Percentiles rank a stretch among this genome's conserved stretches.
phyloP scores from a whole-genome alignment of 73 alveolate genomes.

The Blepharisma japonicum region DNA sequence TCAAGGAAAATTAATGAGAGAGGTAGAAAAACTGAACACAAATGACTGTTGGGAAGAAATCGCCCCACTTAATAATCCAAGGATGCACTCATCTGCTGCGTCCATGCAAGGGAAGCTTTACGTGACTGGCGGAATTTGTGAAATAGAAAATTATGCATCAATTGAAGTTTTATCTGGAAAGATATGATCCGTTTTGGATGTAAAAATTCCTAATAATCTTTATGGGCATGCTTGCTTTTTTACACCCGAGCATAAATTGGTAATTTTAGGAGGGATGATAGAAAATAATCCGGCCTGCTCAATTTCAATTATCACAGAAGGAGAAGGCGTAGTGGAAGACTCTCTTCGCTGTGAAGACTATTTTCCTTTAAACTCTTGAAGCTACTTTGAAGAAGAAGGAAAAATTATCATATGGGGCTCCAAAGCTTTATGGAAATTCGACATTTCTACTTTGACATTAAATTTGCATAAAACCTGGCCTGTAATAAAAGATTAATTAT shows the following conservation, averaged over 20 bases:
- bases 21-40: conserved; percentile 4
- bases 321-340: no score
- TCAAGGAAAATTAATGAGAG: background rate
- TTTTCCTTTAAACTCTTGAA: conserved; percentile 18
- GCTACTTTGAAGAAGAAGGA: conserved; percentile 20
- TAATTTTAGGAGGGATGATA: background rate
- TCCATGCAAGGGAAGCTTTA: conserved; percentile 23
- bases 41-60: conserved; percentile 18
- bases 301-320: no score
- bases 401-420: conserved; percentile 7
- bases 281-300: no score
- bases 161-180: background rate
- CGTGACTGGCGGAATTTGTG: conserved; percentile 4
- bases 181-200: background rate
- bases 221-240: conserved; percentile 27
- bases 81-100: conserved; percentile 7
- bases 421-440: background rate
- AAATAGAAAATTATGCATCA: background rate
- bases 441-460: background rate
- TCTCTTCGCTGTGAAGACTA: background rate
- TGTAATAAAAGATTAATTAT: no score
- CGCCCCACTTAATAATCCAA: conserved; percentile 20
- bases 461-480: no score
- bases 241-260: conserved; percentile 25
- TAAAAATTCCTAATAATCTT: background rate